Evolutionary conservation across 495 filamentous ascomycete genomes (phyloP).

Genomic region (Talaromyces ruber): DNA sequence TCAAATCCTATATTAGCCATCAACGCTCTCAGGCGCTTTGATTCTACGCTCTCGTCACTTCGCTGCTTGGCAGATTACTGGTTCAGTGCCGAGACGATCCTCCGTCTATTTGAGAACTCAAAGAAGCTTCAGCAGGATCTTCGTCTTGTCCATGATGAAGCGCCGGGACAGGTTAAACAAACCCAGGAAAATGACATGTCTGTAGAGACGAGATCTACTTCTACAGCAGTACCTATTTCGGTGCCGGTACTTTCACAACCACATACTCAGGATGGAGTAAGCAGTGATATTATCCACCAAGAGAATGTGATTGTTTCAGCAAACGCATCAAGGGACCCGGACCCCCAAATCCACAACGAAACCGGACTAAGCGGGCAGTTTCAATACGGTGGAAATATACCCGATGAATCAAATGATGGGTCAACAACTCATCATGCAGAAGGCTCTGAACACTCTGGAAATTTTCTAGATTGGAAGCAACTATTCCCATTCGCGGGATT

Average conservation of each 20-base stretch:
- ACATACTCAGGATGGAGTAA: slow-evolving; percentile 9
- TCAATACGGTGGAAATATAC: not conserved
- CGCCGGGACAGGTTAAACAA: slow-evolving; percentile 25
- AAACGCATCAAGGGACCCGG: not conserved
- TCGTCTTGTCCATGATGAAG: slow-evolving; percentile 27
- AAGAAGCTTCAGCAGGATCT: slow-evolving; percentile 38
- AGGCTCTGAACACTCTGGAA: slow-evolving; percentile 25
- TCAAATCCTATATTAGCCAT: slow-evolving; percentile 42
- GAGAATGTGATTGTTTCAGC: not conserved
- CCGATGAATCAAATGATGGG: not conserved
- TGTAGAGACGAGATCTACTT: not conserved
- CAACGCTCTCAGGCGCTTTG: slow-evolving; percentile 39
- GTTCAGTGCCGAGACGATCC: slow-evolving; percentile 37
- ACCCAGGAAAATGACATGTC: not conserved
- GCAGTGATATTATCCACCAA: not conserved
- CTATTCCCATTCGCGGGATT: slow-evolving; percentile 36
- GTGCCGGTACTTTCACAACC: slow-evolving; percentile 10
- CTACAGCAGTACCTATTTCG: not conserved
- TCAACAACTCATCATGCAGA: slow-evolving; percentile 10
- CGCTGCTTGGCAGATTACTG: slow-evolving; percentile 37
- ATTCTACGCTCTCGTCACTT: slow-evolving; percentile 36
- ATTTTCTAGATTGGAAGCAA: slow-evolving; percentile 38
- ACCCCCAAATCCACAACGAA: not conserved
- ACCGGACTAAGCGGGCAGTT: not conserved
- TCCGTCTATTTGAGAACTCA: slow-evolving; percentile 39